A percentile compares a stretch with the other conserved stretches of the same genome.
Conservation (phyloP, 768 basidiomycete species). For the Podaxis carcinomalis region DNA sequence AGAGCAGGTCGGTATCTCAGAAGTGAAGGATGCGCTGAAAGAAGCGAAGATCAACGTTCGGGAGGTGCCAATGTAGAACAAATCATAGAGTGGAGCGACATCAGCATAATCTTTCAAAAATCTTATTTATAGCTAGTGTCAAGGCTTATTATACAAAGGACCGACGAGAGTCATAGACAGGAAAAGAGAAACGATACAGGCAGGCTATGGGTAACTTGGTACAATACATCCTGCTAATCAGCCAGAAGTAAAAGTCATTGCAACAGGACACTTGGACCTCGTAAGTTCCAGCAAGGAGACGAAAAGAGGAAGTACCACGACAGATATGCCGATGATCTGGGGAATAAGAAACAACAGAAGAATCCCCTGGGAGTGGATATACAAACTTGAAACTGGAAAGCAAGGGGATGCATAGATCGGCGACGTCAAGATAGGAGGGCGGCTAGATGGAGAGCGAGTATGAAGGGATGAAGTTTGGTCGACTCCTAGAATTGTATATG, state of each 20-base stretch:
- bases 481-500: not conserved
- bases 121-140: not conserved
- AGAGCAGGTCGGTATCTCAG: constrained; percentile 75
- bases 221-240: constrained; percentile 12
- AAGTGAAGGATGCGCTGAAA: constrained; percentile 65
- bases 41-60: constrained; percentile 46
- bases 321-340: not conserved
- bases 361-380: not conserved
- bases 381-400: constrained; percentile 1
- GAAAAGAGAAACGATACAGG: constrained; percentile 4
- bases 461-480: not conserved
- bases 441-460: not conserved
- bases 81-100: not conserved
- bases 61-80: constrained; percentile 5
- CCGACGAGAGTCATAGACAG: not conserved
- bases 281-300: constrained; percentile 10
- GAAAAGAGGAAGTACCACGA: constrained; percentile 12
- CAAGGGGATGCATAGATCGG: constrained; percentile 9
- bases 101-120: not conserved
- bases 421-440: not conserved
- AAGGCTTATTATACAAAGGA: constrained; percentile 5
- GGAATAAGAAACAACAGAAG: not conserved
- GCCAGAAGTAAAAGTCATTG: not conserved
- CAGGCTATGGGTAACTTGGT: constrained; percentile 8
- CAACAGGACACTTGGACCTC: constrained; percentile 5